Evolutionary conservation across 371 early-diverging fungal species (phyloP).

Genomic region (Actinomortierella ambigua): DNA sequence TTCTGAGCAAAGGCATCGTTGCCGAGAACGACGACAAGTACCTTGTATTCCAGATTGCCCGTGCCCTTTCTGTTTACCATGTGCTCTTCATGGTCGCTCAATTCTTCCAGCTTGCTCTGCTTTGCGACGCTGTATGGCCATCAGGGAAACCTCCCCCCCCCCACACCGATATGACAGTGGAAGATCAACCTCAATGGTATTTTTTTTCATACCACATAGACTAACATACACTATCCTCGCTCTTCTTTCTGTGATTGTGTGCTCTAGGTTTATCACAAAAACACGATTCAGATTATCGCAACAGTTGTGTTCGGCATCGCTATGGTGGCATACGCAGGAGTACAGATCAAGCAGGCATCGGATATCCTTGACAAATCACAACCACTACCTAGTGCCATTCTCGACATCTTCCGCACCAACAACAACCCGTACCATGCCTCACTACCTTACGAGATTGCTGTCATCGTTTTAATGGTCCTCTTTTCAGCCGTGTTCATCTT

Average conservation of each 20-base stretch:
- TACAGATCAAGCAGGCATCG: conserved; percentile 44
- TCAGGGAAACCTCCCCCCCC: too few relatives aligned
- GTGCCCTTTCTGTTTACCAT: conserved; percentile 50
- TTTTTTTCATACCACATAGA: not conserved
- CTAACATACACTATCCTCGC: not conserved
- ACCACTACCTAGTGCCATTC: conserved; percentile 19
- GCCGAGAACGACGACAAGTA: not conserved
- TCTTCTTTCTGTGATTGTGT: not conserved
- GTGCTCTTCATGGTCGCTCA: conserved; percentile 49
- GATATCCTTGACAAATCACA: conserved; percentile 35
- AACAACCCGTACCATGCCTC: conserved; percentile 31
- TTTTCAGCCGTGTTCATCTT: conserved; percentile 44
- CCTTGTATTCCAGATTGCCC: conserved; percentile 14
- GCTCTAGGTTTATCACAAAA: conserved; percentile 47
- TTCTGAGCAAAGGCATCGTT: not conserved
- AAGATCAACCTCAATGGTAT: conserved; percentile 1
- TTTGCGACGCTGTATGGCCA: conserved; percentile 48
- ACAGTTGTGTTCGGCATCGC: conserved; percentile 46
- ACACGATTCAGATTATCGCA: conserved; percentile 52
- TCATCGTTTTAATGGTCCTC: conserved; percentile 37
- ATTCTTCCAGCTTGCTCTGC: conserved; percentile 48
- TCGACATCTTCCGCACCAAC: conserved; percentile 16
- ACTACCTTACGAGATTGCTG: conserved; percentile 40
- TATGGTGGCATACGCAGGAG: conserved; percentile 45
- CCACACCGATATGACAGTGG: too few relatives aligned